phyloP scores from a whole-genome alignment of 2,329 filamentous ascomycete genomes.

The Stagonosporopsis chrysanthemi region DNA sequence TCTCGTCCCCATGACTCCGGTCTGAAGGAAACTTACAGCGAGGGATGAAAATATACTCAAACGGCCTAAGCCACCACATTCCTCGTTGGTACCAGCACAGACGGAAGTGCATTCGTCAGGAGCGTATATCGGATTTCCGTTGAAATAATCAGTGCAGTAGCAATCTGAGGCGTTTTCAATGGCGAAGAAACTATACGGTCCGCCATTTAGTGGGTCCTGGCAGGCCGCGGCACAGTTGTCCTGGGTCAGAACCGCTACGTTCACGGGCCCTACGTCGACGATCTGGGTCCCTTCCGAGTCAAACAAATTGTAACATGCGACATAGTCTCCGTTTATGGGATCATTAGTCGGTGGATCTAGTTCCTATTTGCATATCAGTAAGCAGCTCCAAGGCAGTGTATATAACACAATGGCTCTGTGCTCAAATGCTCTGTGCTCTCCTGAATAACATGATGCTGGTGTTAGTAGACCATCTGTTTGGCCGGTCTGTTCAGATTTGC shows the following conservation, averaged over 20 bases:
- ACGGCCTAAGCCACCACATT: conserved; percentile 2
- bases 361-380: conserved; percentile 19
- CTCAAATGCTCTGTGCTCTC: conserved; percentile 16
- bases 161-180: conserved; percentile 12
- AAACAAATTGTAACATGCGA: not conserved
- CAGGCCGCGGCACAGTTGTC: not conserved
- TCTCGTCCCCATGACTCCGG: not conserved
- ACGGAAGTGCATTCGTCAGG: not conserved
- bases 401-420: conserved; percentile 7
- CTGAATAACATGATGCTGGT: not conserved
- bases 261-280: not conserved
- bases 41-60: not conserved
- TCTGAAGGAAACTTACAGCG: not conserved
- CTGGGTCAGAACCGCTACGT: not conserved
- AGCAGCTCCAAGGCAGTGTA: conserved; percentile 11
- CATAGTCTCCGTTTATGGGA: not conserved
- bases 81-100: not conserved
- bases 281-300: not conserved
- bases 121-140: not conserved
- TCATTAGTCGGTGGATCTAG: not conserved
- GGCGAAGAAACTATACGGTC: conserved; percentile 19
- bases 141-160: conserved; percentile 13
- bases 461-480: not conserved
- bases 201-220: not conserved
- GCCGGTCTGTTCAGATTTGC: too few relatives aligned